Conservation (phyloP, 1,139 yeast species). For the Geotrichum restrictum region DNA sequence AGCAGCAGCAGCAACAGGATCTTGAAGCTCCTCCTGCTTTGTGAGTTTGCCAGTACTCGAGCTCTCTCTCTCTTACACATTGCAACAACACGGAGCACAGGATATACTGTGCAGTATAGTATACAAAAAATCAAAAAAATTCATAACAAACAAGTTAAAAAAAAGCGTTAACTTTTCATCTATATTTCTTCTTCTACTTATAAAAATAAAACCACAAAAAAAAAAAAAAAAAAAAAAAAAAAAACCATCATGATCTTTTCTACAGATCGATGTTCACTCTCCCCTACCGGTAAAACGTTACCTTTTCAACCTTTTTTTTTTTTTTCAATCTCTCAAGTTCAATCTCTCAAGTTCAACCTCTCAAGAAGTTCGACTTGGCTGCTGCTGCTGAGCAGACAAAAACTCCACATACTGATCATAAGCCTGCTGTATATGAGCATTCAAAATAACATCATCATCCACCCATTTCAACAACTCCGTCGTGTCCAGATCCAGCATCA, state of each 20-base stretch:
- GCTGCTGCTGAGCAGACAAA: conserved; percentile 17
- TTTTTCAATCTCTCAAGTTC: too few relatives aligned
- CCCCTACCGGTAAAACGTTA: too few relatives aligned
- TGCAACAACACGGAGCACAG: too few relatives aligned
- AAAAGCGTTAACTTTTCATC: background rate
- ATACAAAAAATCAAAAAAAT: too few relatives aligned
- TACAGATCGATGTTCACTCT: too few relatives aligned
- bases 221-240: background rate
- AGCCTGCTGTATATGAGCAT: conserved; percentile 85
- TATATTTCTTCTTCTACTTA: background rate
- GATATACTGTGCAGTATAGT: too few relatives aligned
- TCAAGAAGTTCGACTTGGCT: too few relatives aligned
- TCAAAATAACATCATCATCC: conserved; percentile 71
- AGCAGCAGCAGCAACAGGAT: too few relatives aligned
- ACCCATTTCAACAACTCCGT: conserved; percentile 79
- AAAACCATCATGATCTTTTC: too few relatives aligned
- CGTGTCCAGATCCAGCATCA: conserved; percentile 87
- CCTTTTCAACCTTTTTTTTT: too few relatives aligned
- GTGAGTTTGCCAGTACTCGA: conserved; percentile 3
- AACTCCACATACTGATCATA: conserved; percentile 78
- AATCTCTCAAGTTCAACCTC: too few relatives aligned
- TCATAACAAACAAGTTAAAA: too few relatives aligned
- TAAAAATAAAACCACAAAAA: background rate
- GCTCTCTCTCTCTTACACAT: background rate
- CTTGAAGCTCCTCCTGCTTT: conserved; percentile 19